Evolutionary conservation across 345 rosid species (phyloP).

Genomic region (Syzygium aromaticum): DNA sequence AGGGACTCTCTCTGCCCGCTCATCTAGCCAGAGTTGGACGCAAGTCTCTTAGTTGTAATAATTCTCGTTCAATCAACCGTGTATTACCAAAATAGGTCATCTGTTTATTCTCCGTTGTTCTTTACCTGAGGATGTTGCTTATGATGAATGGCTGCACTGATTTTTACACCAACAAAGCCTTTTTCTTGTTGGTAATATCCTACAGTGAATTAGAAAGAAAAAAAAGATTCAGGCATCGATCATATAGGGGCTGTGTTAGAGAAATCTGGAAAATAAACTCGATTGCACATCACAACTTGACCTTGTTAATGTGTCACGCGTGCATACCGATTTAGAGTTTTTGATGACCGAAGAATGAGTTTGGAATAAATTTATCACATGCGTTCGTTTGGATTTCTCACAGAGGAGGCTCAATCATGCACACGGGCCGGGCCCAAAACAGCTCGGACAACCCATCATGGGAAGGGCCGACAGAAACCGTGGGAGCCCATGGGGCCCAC

Average conservation of each 20-base stretch:
- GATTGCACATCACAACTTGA: neutral
- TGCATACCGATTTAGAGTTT: neutral
- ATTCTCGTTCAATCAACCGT: too few relatives aligned
- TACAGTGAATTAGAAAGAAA: neutral
- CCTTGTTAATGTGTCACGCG: neutral
- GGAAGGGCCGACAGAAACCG: neutral
- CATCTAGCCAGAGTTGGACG: too few relatives aligned
- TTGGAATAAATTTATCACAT: neutral
- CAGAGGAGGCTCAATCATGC: neutral
- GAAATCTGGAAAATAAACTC: neutral
- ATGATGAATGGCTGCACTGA: neutral
- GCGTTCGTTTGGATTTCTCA: neutral
- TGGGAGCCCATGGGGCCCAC: neutral
- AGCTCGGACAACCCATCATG: neutral
- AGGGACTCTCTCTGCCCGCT: too few relatives aligned
- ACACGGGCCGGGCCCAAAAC: neutral
- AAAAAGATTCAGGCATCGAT: neutral
- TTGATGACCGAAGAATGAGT: neutral
- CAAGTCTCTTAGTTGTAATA: too few relatives aligned
- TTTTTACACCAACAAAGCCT: neutral
- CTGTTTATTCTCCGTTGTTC: neutral
- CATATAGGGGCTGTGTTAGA: rapidly evolving
- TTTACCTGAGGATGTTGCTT: neutral
- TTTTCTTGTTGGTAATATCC: neutral
- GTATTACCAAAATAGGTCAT: too few relatives aligned